phyloP scores from a whole-genome alignment of 176 grass and related monocot species.

The Stipa capillata region DNA sequence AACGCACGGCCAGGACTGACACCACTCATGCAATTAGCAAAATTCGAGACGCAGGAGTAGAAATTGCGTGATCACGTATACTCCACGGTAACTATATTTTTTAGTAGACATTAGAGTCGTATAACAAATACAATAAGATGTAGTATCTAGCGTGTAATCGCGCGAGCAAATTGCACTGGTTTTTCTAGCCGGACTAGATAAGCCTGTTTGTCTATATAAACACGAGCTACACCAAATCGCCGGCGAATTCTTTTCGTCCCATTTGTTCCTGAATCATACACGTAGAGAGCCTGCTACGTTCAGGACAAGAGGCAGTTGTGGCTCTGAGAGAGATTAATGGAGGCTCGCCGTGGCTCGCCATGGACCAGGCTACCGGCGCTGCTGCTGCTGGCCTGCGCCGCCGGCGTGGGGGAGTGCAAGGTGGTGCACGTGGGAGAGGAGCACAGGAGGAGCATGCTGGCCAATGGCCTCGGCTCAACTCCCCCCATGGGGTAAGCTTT shows the following conservation, averaged over 20 bases:
- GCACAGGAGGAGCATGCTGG: slow-evolving; percentile 61
- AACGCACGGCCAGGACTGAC: no score
- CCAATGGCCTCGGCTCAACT: slow-evolving; percentile 59
- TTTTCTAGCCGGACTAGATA: background rate
- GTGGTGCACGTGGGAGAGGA: slow-evolving; percentile 32
- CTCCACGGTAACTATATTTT: no score
- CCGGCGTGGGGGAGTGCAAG: background rate
- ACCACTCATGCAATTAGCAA: no score
- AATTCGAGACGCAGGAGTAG: no score
- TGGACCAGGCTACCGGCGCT: background rate
- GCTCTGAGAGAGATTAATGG: background rate
- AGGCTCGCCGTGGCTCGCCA: background rate
- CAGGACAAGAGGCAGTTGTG: background rate
- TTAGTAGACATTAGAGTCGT: no score
- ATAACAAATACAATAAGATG: no score
- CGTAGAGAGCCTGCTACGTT: background rate
- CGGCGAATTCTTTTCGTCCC: background rate
- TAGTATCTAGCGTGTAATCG: no score
- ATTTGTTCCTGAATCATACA: background rate
- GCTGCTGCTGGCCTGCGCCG: background rate
- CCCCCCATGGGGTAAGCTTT: slow-evolving; percentile 83
- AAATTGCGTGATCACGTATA: no score
- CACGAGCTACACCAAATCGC: background rate
- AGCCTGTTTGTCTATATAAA: background rate
- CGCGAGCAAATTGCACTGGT: background rate